Base-by-base conservation (phyloP, 2,329 filamentous ascomycete species). In the Fusarium chlamydosporum region DNA sequence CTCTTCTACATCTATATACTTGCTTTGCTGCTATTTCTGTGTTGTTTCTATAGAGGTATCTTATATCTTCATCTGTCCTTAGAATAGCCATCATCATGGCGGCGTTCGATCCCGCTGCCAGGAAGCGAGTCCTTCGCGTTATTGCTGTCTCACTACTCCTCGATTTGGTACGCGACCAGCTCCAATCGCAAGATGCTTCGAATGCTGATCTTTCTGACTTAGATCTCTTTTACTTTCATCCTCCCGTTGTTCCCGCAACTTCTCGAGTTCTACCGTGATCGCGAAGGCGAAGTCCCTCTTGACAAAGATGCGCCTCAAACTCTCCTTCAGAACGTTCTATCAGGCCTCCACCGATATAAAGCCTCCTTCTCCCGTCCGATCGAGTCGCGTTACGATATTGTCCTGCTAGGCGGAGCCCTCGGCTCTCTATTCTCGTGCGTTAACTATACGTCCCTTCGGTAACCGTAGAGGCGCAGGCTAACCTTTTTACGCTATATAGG, bases 211-310 rank as follows among this genome's bases (percentile, higher is more conserved):
- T 35, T 15, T 5, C 7, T n/a, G 31, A 34, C 33, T 20, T 48
- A 97, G 95, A 93, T 98, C 75, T 97, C 95, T 57, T 99, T 99
- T 79, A 99, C 96, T 31, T 97, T 99, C 78, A 98, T 98, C 77
- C 90, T 99, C 10, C 96, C 96, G 0, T 88, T 99, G 35, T 99
- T 98, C 78, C 96, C 94, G 9, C 94, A 94, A 61, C 91, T 99
- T 43, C 91, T 98, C 80, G 92, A 96, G 75, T 98, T 97, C 86
- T 99, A 98, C 83, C 92, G 93, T 81, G 90, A 93, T 77, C 89
- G 90, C 80, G 94, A 97, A 80, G 86, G 86, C 40, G 82, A 84
- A 26, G 75, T 82, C n/a, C 73, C 80, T 53, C 74, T 80, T 55
- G 75, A 81, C 41, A 73, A 78, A 48, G 82, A 82, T 56, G 81